Conservation (phyloP, 345 rosid genomes). For the Cardiospermum halicacabum region DNA sequence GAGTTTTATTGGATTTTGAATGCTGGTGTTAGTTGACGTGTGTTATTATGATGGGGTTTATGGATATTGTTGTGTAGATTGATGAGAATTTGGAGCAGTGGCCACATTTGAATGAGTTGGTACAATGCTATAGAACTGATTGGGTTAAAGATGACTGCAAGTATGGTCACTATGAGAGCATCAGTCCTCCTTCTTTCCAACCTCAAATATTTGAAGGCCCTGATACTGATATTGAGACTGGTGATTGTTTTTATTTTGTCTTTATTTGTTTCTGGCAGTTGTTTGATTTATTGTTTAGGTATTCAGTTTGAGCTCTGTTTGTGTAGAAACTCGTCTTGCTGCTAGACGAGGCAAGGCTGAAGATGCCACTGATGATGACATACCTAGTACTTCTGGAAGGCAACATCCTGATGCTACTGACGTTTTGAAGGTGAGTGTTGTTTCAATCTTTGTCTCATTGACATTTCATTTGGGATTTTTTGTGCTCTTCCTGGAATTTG, state of each 20-base stretch:
- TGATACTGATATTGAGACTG: constrained; percentile 93
- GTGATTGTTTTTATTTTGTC: constrained; percentile 23
- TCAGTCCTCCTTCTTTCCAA: constrained; percentile 56
- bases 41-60: neutral
- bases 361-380: constrained; percentile 61
- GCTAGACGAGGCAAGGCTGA: constrained; percentile 64
- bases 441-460: neutral
- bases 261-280: neutral
- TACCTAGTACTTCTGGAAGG: constrained; percentile 77
- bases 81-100: constrained; percentile 92
- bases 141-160: constrained; percentile 93
- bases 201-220: constrained; percentile 96
- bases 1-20: no score
- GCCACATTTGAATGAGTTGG: constrained; percentile 89
- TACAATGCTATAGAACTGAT: constrained; percentile 79
- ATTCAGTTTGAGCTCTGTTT: constrained; percentile 17
- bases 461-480: neutral
- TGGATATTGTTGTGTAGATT: constrained; percentile 34
- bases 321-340: constrained; percentile 73
- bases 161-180: constrained; percentile 80
- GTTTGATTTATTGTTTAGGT: neutral
- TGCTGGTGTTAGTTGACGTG: neutral
- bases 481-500: neutral
- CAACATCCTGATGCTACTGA: constrained; percentile 48
- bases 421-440: constrained; percentile 41